Evolutionary conservation across 306 rosid genomes (phyloP).

Genomic region (Vachellia collinsii): DNA sequence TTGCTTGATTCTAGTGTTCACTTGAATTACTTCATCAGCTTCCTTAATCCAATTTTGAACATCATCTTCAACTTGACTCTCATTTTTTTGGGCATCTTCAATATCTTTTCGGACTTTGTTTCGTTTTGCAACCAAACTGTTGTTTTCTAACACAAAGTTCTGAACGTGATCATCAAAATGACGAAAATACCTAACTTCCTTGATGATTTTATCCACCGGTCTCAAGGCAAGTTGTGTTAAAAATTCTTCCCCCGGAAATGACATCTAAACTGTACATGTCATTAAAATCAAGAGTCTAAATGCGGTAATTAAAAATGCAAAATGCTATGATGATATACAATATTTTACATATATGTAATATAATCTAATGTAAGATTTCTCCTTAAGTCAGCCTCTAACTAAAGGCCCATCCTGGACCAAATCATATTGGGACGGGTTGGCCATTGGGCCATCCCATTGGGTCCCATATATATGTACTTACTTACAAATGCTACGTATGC

Average conservation of each 20-base stretch:
- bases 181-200: background rate
- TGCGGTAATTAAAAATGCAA: too few species aligned
- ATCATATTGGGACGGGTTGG: too few species aligned
- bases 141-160: background rate
- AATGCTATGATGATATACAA: too few species aligned
- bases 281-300: too few species aligned
- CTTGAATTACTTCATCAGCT: background rate
- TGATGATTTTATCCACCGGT: background rate
- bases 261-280: background rate
- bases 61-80: background rate
- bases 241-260: background rate
- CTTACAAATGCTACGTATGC: too few species aligned
- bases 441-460: too few species aligned
- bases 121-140: background rate
- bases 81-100: background rate
- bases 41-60: background rate
- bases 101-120: background rate
- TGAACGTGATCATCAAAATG: background rate
- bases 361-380: too few species aligned
- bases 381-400: too few species aligned
- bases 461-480: too few species aligned
- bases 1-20: background rate
- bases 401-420: too few species aligned
- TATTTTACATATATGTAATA: too few species aligned
- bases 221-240: background rate